These are phyloP conservation scores for Soucietia sequanensis DNA, from an alignment of 805 yeast genomes.

Conservation along the genomic window DNA sequence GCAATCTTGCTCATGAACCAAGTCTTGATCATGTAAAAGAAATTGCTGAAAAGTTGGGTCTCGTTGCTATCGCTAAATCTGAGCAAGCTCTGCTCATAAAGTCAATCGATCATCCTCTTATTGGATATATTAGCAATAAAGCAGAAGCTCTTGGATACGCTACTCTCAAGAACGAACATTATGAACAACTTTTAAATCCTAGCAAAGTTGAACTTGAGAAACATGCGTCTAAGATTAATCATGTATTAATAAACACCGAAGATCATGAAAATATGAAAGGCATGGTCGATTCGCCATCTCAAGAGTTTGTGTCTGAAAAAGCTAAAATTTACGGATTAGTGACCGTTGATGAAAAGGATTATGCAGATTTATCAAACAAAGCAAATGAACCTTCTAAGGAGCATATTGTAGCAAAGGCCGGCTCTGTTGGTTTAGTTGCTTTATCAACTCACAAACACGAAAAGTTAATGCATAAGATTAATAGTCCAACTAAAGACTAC, in stretches of 20 bases:
- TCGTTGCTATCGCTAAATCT: constrained; percentile 12
- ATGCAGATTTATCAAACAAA: constrained; percentile 3
- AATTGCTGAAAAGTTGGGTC: constrained; percentile 17
- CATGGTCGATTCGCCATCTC: constrained; percentile 16
- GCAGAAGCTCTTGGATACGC: constrained; percentile 18
- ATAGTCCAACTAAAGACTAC: constrained; percentile 10
- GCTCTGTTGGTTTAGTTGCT: constrained; percentile 19
- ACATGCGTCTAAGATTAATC: constrained; percentile 12
- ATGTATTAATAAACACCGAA: constrained; percentile 10
- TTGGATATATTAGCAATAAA: constrained; percentile 19
- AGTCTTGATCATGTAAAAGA: constrained; percentile 15
- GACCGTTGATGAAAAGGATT: constrained; percentile 2
- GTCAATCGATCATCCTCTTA: constrained; percentile 18
- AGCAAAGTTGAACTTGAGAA: constrained; percentile 11
- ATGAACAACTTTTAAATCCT: constrained; percentile 9
- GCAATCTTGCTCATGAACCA: constrained; percentile 22
- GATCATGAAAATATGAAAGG: constrained; percentile 15
- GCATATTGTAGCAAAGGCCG: constrained; percentile 17
- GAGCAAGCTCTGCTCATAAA: constrained; percentile 13
- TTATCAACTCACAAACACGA: constrained; percentile 8
- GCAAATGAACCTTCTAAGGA: constrained; percentile 14
- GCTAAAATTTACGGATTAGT: constrained; percentile 16
- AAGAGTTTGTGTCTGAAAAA: constrained; percentile 19
- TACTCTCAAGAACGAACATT: constrained; percentile 16
- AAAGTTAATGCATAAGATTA: constrained; percentile 5